Conservation (phyloP, 106 monocot genomes). For the Vanilla planifolia region DNA sequence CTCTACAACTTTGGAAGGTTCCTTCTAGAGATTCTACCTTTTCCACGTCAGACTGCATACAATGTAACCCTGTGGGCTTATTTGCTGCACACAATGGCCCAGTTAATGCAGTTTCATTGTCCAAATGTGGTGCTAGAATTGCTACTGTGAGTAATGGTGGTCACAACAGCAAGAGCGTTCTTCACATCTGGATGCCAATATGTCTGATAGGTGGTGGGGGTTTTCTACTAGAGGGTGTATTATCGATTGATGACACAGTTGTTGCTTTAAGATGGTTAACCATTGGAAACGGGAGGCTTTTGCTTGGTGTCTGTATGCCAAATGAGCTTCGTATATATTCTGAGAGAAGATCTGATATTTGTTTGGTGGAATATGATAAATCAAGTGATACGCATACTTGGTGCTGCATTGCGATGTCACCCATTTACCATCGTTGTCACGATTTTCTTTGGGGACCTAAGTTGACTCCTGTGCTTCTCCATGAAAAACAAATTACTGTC, state of each 20-base stretch:
- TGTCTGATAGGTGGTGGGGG: constrained; percentile 45
- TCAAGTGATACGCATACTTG: constrained; percentile 35
- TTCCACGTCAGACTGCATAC: constrained; percentile 21
- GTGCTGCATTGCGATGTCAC: constrained; percentile 56
- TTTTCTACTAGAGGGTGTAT: constrained; percentile 70
- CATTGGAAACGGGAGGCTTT: constrained; percentile 72
- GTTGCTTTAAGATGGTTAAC: constrained; percentile 55
- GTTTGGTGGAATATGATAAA: constrained; percentile 16
- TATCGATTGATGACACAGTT: constrained; percentile 42
- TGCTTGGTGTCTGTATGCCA: constrained; percentile 73
- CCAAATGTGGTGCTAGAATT: constrained; percentile 65
- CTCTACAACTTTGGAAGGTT: constrained; percentile 80
- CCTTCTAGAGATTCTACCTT: constrained; percentile 11
- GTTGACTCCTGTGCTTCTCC: constrained; percentile 59
- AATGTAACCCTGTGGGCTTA: constrained; percentile 73
- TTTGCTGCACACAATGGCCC: constrained; percentile 65
- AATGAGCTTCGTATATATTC: constrained; percentile 71
- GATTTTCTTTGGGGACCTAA: constrained; percentile 81
- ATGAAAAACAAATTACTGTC: constrained; percentile 71
- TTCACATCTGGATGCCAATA: constrained; percentile 81
- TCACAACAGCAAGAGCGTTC: constrained; percentile 16
- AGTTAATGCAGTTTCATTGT: constrained; percentile 53
- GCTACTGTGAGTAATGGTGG: constrained; percentile 38
- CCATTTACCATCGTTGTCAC: constrained; percentile 25
- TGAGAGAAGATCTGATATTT: constrained; percentile 36